A percentile compares a stretch with the other conserved stretches of the same genome.
Conservation (phyloP, 1,139 yeast species). For the Yamadazyma siamensis region DNA sequence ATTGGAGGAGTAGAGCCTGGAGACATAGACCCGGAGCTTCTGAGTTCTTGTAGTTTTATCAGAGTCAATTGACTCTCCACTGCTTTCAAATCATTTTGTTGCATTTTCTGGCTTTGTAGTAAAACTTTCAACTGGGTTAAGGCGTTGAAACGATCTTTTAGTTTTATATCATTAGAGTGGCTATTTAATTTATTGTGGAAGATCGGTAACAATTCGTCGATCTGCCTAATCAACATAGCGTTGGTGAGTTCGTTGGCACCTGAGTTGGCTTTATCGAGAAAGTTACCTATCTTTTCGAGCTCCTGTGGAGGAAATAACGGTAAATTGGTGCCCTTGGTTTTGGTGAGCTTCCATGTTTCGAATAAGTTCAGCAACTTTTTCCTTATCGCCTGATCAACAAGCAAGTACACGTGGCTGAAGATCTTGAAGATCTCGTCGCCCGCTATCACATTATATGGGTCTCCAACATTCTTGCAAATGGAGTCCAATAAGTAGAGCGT, state of each 20-base stretch:
- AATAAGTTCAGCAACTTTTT: slow-evolving; percentile 72
- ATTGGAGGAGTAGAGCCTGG: slow-evolving; percentile 9
- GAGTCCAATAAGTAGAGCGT: slow-evolving; percentile 86
- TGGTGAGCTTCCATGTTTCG: slow-evolving; percentile 74
- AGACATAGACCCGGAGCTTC: slow-evolving; percentile 5
- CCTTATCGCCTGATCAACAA: slow-evolving; percentile 69
- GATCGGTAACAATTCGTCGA: slow-evolving; percentile 39
- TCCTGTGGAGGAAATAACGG: slow-evolving; percentile 75
- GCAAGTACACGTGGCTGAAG: slow-evolving; percentile 73
- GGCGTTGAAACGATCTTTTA: slow-evolving; percentile 38
- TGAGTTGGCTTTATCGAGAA: slow-evolving; percentile 46
- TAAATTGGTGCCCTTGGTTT: slow-evolving; percentile 53
- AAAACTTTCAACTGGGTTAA: slow-evolving; percentile 41
- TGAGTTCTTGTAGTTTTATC: slow-evolving; percentile 35
- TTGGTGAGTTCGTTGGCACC: slow-evolving; percentile 17
- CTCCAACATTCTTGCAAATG: slow-evolving; percentile 87
- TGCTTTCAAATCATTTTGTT: slow-evolving; percentile 38
- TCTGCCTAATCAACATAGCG: slow-evolving; percentile 37
- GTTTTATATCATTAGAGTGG: slow-evolving; percentile 32
- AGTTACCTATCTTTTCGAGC: slow-evolving; percentile 68
- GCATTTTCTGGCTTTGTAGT: slow-evolving; percentile 36
- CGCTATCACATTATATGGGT: slow-evolving; percentile 77
- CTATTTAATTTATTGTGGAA: slow-evolving; percentile 29
- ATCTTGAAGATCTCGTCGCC: slow-evolving; percentile 63
- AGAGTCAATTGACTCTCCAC: slow-evolving; percentile 34